Conservation (phyloP, 1,284 basidiomycete genomes). For the Rugosomyces carneus region DNA sequence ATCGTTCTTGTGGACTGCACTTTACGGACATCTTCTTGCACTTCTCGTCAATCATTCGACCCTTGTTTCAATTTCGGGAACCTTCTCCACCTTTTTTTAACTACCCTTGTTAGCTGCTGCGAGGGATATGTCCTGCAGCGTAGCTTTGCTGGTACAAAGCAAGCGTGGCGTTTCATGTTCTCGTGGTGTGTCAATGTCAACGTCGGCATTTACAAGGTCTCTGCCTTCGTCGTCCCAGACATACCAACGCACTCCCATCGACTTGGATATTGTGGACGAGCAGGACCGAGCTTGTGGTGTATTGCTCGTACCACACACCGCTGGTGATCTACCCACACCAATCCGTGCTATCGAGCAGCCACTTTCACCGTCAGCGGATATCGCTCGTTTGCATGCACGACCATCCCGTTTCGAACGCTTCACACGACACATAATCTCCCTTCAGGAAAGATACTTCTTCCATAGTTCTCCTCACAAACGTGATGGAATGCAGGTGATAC, state of each 20-base stretch:
- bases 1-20: constrained; percentile 10
- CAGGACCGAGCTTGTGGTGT: background rate
- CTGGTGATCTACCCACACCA: background rate
- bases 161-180: background rate
- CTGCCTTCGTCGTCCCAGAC: background rate
- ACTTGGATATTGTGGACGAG: background rate
- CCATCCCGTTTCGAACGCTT: background rate
- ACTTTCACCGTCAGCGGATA: background rate
- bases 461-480: background rate
- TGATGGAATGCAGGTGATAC: background rate
- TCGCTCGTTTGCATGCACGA: background rate
- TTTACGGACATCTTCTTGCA: constrained; percentile 4
- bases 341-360: background rate
- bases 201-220: background rate
- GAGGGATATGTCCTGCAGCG: background rate
- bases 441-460: background rate
- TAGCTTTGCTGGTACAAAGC: background rate
- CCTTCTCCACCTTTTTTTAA: background rate
- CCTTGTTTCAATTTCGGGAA: background rate
- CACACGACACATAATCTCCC: background rate
- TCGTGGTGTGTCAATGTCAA: background rate
- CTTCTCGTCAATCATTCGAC: too few species aligned
- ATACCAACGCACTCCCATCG: background rate
- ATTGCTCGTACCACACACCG: background rate
- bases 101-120: background rate